Evolutionary conservation across 2,329 filamentous ascomycete genomes (phyloP).

Genomic region (Blastomyces parvus): DNA sequence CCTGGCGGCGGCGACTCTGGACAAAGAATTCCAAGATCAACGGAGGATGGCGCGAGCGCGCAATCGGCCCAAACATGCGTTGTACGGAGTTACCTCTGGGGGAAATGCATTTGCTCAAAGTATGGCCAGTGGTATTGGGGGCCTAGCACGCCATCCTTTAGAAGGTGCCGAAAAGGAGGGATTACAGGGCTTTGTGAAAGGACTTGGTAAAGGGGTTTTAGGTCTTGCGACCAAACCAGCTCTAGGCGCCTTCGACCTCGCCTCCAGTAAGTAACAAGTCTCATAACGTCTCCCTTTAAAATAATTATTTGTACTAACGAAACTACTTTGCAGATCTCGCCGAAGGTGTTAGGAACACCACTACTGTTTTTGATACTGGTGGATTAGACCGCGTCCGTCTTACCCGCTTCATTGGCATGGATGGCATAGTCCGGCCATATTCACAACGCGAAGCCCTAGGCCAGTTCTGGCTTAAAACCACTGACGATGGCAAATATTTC

Average conservation of each 20-base stretch:
- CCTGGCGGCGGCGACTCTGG: constrained; percentile 84
- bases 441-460: constrained; percentile 89
- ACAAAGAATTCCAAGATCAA: constrained; percentile 97
- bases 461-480: constrained; percentile 97
- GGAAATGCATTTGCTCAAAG: constrained; percentile 92
- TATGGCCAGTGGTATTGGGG: constrained; percentile 85
- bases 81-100: constrained; percentile 91
- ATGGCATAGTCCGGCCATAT: constrained; percentile 91
- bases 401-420: constrained; percentile 79
- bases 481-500: constrained; percentile 96
- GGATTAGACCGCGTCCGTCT: constrained; percentile 92
- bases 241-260: constrained; percentile 92
- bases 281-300: not conserved
- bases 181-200: constrained; percentile 89
- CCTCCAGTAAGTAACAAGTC: constrained; percentile 53
- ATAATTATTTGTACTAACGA: constrained; percentile 13
- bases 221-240: constrained; percentile 95
- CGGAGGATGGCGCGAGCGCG: constrained; percentile 85
- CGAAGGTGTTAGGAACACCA: constrained; percentile 96
- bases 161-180: constrained; percentile 96
- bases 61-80: constrained; percentile 90
- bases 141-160: constrained; percentile 82
- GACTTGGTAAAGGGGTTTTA: constrained; percentile 86
- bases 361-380: constrained; percentile 91
- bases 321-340: constrained; percentile 53